Evolutionary conservation across 2,329 filamentous ascomycete species (phyloP).

Genomic region (Talaromyces sp.): DNA sequence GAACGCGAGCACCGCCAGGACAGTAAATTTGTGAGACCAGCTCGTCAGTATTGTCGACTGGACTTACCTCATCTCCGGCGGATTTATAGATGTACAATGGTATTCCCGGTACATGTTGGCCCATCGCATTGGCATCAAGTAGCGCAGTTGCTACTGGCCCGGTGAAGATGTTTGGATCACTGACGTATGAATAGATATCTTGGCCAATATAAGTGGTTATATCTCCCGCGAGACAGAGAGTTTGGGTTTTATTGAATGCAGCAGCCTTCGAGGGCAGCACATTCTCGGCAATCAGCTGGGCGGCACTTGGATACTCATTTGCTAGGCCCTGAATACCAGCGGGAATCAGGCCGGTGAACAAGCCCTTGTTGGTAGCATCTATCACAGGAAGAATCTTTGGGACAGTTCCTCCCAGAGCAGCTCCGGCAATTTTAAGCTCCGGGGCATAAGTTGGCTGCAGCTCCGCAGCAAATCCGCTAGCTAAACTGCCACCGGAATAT

Average conservation of each 20-base stretch:
- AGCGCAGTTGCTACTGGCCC: slow-evolving; percentile 16
- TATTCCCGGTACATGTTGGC: slow-evolving; percentile 43
- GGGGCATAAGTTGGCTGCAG: slow-evolving; percentile 50
- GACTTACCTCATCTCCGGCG: slow-evolving; percentile 46
- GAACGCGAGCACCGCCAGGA: slow-evolving; percentile 38
- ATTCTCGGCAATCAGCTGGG: slow-evolving; percentile 19
- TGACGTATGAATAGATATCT: slow-evolving; percentile 25
- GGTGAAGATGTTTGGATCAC: slow-evolving; percentile 22
- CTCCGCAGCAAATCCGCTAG: slow-evolving; percentile 50
- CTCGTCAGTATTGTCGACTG: slow-evolving; percentile 44
- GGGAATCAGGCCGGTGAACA: slow-evolving; percentile 37
- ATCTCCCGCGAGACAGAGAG: slow-evolving; percentile 24
- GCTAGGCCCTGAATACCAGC: slow-evolving; percentile 27
- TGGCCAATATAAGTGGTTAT: slow-evolving; percentile 21
- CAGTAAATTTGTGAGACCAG: slow-evolving; percentile 40
- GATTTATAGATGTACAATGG: slow-evolving; percentile 54
- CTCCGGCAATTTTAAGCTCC: slow-evolving; percentile 48
- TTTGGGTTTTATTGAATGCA: slow-evolving; percentile 23
- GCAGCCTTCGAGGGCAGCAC: slow-evolving; percentile 21
- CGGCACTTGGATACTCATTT: slow-evolving; percentile 27
- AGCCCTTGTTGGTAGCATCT: slow-evolving; percentile 29
- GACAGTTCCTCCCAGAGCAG: slow-evolving; percentile 50
- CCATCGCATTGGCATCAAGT: slow-evolving; percentile 31
- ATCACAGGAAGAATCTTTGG: slow-evolving; percentile 42
- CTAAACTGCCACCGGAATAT: slow-evolving; percentile 55